These are phyloP conservation scores for Phytopythium helicoides DNA, from an alignment of 352 stramenopile genomes.

Conservation along the genomic window DNA sequence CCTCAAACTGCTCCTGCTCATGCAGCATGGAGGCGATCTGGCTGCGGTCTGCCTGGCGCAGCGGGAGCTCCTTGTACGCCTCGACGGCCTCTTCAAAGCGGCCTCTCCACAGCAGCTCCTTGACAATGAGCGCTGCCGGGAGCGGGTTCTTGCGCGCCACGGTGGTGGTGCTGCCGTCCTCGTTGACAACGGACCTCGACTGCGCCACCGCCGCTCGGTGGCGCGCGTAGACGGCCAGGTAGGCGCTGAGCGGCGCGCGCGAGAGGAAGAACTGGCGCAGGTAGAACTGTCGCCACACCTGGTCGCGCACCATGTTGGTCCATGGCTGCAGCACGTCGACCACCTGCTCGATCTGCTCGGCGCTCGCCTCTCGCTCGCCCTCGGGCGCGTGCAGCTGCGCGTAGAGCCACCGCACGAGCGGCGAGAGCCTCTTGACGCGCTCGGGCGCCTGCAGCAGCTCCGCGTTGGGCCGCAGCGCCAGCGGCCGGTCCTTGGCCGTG, in stretches of 20 bases:
- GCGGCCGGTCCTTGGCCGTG: slow-evolving; percentile 9
- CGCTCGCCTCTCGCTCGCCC: slow-evolving; percentile 3
- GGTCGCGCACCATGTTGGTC: slow-evolving; percentile 42
- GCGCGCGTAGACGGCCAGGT: slow-evolving; percentile 24
- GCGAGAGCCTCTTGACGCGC: slow-evolving; percentile 27
- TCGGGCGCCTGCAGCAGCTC: slow-evolving; percentile 27
- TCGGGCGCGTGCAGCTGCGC: slow-evolving; percentile 9
- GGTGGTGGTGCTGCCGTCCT: slow-evolving; percentile 15
- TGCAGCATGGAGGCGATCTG: slow-evolving; percentile 36
- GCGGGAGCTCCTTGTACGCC: slow-evolving; percentile 39
- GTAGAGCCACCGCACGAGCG: slow-evolving; percentile 40
- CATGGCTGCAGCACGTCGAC: slow-evolving; percentile 43
- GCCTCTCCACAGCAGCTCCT: slow-evolving; percentile 54
- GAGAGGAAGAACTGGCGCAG: slow-evolving; percentile 64
- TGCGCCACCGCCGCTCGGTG: slow-evolving; percentile 12
- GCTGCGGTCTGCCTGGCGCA: slow-evolving; percentile 23
- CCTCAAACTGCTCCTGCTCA: slow-evolving; percentile 56
- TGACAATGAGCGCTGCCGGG: slow-evolving; percentile 26
- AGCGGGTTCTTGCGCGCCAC: slow-evolving; percentile 25
- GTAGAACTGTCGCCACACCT: slow-evolving; percentile 59
- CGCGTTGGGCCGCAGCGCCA: slow-evolving; percentile 15
- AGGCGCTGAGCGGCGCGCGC: slow-evolving; percentile 34
- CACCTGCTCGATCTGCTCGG: slow-evolving; percentile 14
- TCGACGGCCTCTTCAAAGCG: slow-evolving; percentile 51
- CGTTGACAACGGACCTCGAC: not conserved